Evolutionary conservation across 495 filamentous ascomycete species (phyloP).

Genomic region (Aspergillus cristatus): DNA sequence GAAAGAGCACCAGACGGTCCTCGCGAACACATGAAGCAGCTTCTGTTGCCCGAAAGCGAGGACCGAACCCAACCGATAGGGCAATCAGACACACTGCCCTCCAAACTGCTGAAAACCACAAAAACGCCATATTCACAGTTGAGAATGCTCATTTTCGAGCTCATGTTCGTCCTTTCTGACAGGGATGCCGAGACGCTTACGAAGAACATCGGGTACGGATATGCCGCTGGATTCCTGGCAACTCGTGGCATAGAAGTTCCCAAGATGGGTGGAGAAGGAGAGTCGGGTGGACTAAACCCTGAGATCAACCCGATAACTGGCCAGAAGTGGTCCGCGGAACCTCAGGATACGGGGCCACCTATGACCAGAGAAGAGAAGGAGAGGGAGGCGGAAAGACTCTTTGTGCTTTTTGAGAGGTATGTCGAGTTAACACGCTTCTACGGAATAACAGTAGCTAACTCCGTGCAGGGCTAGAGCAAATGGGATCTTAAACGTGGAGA

Average conservation of each 20-base stretch:
- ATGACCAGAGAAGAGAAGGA: slow-evolving; percentile 94
- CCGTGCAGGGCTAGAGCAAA: slow-evolving; percentile 61
- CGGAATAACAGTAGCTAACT: slow-evolving; percentile 8
- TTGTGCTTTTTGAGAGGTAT: slow-evolving; percentile 91
- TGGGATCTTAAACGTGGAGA: slow-evolving; percentile 74
- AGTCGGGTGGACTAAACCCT: slow-evolving; percentile 30
- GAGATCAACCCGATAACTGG: slow-evolving; percentile 83
- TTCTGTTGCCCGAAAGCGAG: slow-evolving; percentile 66
- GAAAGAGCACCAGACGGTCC: slow-evolving; percentile 59
- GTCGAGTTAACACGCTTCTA: slow-evolving; percentile 1
- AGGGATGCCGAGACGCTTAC: slow-evolving; percentile 65
- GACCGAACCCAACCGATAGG: slow-evolving; percentile 78
- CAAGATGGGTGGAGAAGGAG: slow-evolving; percentile 51
- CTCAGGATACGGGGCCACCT: slow-evolving; percentile 41
- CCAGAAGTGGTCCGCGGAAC: slow-evolving; percentile 67
- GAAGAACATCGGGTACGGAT: slow-evolving; percentile 82
- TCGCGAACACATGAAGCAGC: slow-evolving; percentile 51
- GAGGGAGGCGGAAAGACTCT: slow-evolving; percentile 82
- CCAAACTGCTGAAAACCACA: slow-evolving; percentile 70
- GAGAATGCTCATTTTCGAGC: slow-evolving; percentile 62
- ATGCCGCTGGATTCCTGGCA: slow-evolving; percentile 80
- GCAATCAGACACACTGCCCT: slow-evolving; percentile 60
- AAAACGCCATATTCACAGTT: slow-evolving; percentile 64
- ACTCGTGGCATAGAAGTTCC: slow-evolving; percentile 72
- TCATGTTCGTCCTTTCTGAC: slow-evolving; percentile 81